Percentiles rank a stretch among this genome's conserved stretches.
Conservation (phyloP, 1,284 basidiomycete genomes). For the Fomitiporia mediterranea region DNA sequence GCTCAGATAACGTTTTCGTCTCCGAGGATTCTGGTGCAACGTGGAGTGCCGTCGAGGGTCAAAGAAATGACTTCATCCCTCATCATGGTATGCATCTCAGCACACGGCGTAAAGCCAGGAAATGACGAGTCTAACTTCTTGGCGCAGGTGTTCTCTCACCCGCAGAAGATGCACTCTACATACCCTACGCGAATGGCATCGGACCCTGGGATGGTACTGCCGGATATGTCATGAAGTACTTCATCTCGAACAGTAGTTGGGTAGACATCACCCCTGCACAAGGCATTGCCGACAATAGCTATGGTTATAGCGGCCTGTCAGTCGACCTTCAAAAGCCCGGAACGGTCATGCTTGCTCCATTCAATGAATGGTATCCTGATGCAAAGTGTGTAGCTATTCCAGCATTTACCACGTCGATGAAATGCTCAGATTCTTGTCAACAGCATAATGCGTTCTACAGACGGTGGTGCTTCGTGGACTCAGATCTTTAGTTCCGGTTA, state of each 20-base stretch:
- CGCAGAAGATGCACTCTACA: slow-evolving; percentile 23
- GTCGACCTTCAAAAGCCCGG: slow-evolving; percentile 27
- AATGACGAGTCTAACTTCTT: neutral
- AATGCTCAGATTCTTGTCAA: neutral
- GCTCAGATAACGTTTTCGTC: slow-evolving; percentile 23
- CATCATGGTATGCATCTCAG: slow-evolving; percentile 20
- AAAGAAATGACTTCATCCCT: slow-evolving; percentile 26
- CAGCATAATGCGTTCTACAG: slow-evolving; percentile 24
- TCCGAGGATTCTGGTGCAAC: slow-evolving; percentile 24
- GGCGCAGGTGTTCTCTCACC: slow-evolving; percentile 18
- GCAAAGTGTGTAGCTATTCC: slow-evolving; percentile 10
- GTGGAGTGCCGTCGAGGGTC: slow-evolving; percentile 25
- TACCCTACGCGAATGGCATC: slow-evolving; percentile 25
- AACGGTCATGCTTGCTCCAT: slow-evolving; percentile 25
- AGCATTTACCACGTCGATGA: neutral
- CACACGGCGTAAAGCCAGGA: neutral
- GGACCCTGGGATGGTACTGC: slow-evolving; percentile 22
- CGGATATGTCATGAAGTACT: slow-evolving; percentile 21
- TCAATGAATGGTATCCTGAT: slow-evolving; percentile 26
- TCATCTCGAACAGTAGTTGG: slow-evolving; percentile 20
- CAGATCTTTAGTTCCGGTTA: slow-evolving; percentile 21
- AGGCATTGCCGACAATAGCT: slow-evolving; percentile 24
- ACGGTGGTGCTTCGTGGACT: slow-evolving; percentile 22
- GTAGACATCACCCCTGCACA: slow-evolving; percentile 19
- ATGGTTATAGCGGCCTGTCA: slow-evolving; percentile 26